Evolutionary conservation across 306 rosid genomes (phyloP).

Genomic region (Castanea crenata): DNA sequence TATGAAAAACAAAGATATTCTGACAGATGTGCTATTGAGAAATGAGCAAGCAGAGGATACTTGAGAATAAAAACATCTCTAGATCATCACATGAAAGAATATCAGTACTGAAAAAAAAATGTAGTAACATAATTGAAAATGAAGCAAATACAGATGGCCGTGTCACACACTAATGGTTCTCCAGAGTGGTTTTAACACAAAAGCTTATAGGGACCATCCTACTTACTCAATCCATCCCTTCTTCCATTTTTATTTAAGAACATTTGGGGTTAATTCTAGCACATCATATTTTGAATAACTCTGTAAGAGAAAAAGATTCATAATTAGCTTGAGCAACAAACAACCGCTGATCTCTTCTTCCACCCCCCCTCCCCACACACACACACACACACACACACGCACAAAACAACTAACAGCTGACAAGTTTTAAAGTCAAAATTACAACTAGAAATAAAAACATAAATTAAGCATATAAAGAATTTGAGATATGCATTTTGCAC

Average conservation of each 20-base stretch:
- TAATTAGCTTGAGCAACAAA: not conserved
- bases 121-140: no score
- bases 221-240: not conserved
- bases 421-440: not conserved
- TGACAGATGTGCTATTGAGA: not conserved
- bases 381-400: no score
- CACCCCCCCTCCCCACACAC: no score
- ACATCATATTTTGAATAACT: not conserved
- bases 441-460: not conserved
- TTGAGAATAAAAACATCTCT: no score
- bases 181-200: not conserved
- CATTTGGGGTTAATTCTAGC: not conserved
- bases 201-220: not conserved
- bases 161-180: not conserved
- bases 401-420: not conserved
- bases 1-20: slow-evolving; percentile 24
- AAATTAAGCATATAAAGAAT: not conserved
- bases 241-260: not conserved
- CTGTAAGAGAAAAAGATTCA: not conserved
- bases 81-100: no score
- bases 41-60: no score
- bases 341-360: not conserved
- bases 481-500: not conserved
- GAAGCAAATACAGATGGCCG: no score
- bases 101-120: no score